phyloP scores from a whole-genome alignment of 306 rosid genomes.

The Glycine tomentella region DNA sequence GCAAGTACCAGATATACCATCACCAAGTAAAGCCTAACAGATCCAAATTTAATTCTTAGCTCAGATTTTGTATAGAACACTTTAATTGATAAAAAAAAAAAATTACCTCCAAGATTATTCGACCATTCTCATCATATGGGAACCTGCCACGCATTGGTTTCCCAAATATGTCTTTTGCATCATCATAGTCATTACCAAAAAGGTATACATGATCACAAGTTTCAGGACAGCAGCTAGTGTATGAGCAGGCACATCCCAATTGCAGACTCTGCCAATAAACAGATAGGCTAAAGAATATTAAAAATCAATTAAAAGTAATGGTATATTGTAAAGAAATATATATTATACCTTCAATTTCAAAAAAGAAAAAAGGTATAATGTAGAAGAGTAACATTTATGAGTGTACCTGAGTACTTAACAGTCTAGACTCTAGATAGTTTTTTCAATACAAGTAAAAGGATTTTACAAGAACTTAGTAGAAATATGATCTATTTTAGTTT shows the following conservation, averaged over 20 bases:
- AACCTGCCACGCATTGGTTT: slow-evolving; percentile 90
- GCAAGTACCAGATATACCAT: background rate
- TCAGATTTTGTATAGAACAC: slow-evolving; percentile 31
- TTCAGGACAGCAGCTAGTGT: slow-evolving; percentile 76
- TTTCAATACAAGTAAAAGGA: background rate
- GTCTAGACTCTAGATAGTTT: background rate
- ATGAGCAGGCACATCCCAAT: slow-evolving; percentile 83
- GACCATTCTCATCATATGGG: slow-evolving; percentile 88
- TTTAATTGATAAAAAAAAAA: slow-evolving; percentile 42
- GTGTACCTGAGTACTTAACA: background rate
- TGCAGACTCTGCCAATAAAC: slow-evolving; percentile 67
- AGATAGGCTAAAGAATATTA: slow-evolving; percentile 28
- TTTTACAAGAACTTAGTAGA: too few species aligned
- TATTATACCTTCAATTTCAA: slow-evolving; percentile 22
- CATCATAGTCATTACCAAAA: slow-evolving; percentile 87
- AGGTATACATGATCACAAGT: slow-evolving; percentile 95
- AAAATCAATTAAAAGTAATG: slow-evolving; percentile 30
- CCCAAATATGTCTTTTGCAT: slow-evolving; percentile 88
- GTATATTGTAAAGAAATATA: slow-evolving; percentile 6
- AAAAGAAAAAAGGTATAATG: background rate
- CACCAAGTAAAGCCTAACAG: slow-evolving; percentile 35
- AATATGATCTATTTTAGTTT: too few species aligned
- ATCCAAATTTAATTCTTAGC: slow-evolving; percentile 41
- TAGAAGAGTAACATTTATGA: slow-evolving; percentile 8
- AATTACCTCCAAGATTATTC: slow-evolving; percentile 89